These are phyloP conservation scores for Rhizophagus sp. DNA, from an alignment of 192 early-diverging fungal genomes.

Conservation along the genomic window DNA sequence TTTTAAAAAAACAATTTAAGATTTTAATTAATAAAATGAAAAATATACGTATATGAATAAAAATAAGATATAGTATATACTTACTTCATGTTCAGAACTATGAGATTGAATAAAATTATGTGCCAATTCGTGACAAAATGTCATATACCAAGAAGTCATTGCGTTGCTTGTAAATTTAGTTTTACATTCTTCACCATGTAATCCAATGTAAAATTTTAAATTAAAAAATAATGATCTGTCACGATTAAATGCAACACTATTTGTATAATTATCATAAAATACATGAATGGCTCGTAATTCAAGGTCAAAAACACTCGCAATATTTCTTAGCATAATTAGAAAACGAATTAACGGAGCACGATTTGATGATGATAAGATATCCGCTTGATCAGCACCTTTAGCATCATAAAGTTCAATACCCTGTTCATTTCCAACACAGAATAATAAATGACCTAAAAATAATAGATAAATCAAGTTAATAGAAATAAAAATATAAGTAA, in stretches of 20 bases:
- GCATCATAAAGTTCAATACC: conserved; percentile 43
- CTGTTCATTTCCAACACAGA: conserved; percentile 39
- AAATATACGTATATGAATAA: too few relatives aligned
- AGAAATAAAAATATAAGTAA: neutral
- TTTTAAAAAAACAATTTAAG: too few relatives aligned
- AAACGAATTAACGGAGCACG: conserved; percentile 41
- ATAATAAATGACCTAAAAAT: conserved; percentile 40
- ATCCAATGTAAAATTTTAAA: conserved; percentile 67
- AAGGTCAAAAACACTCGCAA: conserved; percentile 70
- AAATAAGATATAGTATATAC: neutral
- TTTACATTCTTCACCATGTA: conserved; percentile 53
- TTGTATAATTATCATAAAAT: conserved; percentile 70
- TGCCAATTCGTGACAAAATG: conserved; percentile 79
- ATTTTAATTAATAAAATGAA: too few relatives aligned
- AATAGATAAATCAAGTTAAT: neutral
- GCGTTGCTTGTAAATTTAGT: conserved; percentile 34
- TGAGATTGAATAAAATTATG: conserved; percentile 74
- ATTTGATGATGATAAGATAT: conserved; percentile 33
- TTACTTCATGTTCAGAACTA: conserved; percentile 68
- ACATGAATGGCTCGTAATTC: conserved; percentile 61
- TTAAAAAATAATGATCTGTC: conserved; percentile 82
- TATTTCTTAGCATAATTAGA: conserved; percentile 39
- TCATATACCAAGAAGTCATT: conserved; percentile 83
- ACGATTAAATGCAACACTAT: conserved; percentile 81
- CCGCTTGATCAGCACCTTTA: conserved; percentile 38